These are phyloP conservation scores for Curvularia spicifera DNA, from an alignment of 2,329 filamentous ascomycete genomes.

Conservation along the genomic window DNA sequence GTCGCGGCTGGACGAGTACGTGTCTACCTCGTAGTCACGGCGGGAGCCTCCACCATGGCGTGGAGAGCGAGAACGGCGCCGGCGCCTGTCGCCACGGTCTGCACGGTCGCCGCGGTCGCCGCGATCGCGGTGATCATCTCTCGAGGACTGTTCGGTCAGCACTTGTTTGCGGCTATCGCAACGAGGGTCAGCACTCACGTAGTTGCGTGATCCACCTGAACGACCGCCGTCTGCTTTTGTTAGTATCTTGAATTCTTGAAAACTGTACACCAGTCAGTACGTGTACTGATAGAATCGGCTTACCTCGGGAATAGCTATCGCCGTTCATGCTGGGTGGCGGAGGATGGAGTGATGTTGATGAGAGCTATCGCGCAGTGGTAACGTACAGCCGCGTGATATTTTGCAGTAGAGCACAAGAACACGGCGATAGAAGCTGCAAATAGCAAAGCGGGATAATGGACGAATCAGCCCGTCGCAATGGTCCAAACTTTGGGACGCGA, in stretches of 20 bases:
- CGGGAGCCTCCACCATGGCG: conserved; percentile 68
- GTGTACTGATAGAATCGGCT: conserved; percentile 45
- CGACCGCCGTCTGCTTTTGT: conserved; percentile 49
- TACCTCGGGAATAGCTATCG: conserved; percentile 82
- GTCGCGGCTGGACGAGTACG: conserved; percentile 90
- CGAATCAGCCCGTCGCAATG: conserved; percentile 15
- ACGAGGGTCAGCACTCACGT: conserved; percentile 43
- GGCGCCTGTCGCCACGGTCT: conserved; percentile 51
- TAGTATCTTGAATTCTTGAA: conserved; percentile 31
- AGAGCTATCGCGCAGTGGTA: conserved; percentile 21
- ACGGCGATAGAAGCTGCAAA: conserved; percentile 26
- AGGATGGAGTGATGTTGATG: conserved; percentile 8
- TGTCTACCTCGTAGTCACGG: conserved; percentile 76
- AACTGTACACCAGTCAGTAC: conserved; percentile 48
- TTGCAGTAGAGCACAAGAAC: conserved; percentile 7
- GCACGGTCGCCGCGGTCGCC: conserved; percentile 31
- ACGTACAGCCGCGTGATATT: conserved; percentile 21
- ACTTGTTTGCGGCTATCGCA: conserved; percentile 13
- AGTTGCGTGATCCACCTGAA: conserved; percentile 46
- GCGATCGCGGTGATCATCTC: conserved; percentile 39
- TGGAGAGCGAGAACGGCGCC: conserved; percentile 85
- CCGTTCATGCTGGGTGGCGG: conserved; percentile 73
- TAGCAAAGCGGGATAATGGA: conserved; percentile 19
- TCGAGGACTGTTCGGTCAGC: conserved; percentile 42
- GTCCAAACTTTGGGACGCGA: conserved; percentile 27